Conservation (phyloP, 2,329 filamentous ascomycete species). For the Stagonosporopsis chrysanthemi region DNA sequence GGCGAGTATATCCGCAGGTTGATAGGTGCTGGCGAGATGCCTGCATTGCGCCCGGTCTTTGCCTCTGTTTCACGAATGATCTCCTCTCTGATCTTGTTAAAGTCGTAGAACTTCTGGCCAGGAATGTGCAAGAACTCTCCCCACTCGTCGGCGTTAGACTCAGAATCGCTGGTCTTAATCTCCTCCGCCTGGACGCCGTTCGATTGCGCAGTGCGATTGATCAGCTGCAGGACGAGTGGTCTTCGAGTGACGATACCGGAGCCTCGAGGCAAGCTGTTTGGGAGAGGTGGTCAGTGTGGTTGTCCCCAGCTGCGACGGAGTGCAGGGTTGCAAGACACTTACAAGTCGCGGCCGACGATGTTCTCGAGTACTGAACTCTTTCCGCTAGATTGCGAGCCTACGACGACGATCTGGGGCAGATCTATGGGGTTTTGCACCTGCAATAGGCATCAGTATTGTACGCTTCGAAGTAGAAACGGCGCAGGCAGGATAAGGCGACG, state of each 20-base stretch:
- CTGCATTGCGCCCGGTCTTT: constrained; percentile 94
- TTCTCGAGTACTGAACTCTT: constrained; percentile 99
- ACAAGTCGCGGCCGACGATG: constrained; percentile 99
- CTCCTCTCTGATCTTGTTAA: constrained; percentile 97
- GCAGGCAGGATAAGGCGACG: constrained; percentile 7
- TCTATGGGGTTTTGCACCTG: constrained; percentile 99
- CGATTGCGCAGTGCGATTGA: constrained; percentile 76
- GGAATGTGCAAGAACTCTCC: constrained; percentile 98
- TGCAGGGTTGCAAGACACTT: constrained; percentile 53
- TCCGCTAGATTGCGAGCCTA: constrained; percentile 97
- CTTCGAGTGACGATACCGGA: constrained; percentile 96
- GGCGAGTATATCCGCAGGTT: constrained; percentile 98
- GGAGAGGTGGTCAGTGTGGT: constrained; percentile 35
- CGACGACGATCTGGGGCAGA: constrained; percentile 95
- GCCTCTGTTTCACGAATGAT: constrained; percentile 95
- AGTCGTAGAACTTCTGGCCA: constrained; percentile 96
- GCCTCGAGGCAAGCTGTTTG: constrained; percentile 84
- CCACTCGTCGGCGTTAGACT: constrained; percentile 94
- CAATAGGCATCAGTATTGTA: constrained; percentile 42
- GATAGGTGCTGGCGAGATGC: constrained; percentile 96
- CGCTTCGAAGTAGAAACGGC: constrained; percentile 17
- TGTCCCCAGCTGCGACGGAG: constrained; percentile 9
- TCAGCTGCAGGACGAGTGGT: constrained; percentile 95
- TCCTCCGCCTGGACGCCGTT: constrained; percentile 74
- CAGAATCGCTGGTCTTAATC: constrained; percentile 76